Percentiles rank a stretch among this genome's conserved stretches.
Evolutionary conservation across 176 grass and related monocot species (phyloP).

Genomic region (Ensete ventricosum): DNA sequence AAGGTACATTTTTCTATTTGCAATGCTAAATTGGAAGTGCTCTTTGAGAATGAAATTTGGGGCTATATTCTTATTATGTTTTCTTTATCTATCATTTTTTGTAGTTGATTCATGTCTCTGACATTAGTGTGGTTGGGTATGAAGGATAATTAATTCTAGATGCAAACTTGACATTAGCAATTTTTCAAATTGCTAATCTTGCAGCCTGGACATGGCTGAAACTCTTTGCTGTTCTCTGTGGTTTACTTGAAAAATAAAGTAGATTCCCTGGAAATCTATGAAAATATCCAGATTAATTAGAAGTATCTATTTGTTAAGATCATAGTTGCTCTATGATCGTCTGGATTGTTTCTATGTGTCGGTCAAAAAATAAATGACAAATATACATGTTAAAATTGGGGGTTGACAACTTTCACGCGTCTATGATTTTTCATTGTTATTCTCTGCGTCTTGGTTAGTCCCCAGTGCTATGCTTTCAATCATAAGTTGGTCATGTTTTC

Average conservation of each 20-base stretch:
- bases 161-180: background rate
- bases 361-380: no score
- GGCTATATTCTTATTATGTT: background rate
- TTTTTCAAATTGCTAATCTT: background rate
- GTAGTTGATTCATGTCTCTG: background rate
- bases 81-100: background rate
- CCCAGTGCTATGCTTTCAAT: no score
- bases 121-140: background rate
- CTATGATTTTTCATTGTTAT: no score
- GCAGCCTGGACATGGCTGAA: background rate
- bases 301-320: no score
- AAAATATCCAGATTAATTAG: no score
- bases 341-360: no score
- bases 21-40: background rate
- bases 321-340: no score
- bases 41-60: background rate
- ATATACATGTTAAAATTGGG: no score
- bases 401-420: no score
- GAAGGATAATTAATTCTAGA: background rate
- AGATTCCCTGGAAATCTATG: background rate
- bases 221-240: background rate
- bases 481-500: no score
- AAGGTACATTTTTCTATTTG: conserved; percentile 25
- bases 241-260: background rate
- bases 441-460: no score